Conservation (phyloP, 768 basidiomycete genomes). For the Clitopilus hobsonii region DNA sequence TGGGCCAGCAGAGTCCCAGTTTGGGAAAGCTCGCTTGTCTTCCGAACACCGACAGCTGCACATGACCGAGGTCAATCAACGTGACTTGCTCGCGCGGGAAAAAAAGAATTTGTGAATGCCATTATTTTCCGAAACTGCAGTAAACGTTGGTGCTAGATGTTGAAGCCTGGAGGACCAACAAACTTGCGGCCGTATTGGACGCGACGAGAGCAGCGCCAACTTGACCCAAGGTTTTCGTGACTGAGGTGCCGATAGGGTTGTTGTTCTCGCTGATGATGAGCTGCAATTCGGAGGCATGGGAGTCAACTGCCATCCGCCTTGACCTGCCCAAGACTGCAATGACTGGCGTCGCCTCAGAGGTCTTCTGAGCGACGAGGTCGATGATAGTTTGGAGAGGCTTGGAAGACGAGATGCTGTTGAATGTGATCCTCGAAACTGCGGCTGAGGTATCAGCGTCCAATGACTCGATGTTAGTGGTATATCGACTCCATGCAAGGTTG, state of each 20-base stretch:
- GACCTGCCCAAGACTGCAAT: constrained; percentile 74
- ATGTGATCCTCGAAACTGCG: constrained; percentile 63
- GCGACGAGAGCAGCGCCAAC: constrained; percentile 67
- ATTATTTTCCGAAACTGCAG: too few species aligned
- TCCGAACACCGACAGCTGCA: too few species aligned
- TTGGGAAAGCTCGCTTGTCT: too few species aligned
- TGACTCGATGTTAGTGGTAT: constrained; percentile 29
- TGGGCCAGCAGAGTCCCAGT: too few species aligned
- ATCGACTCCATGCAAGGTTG: constrained; percentile 69
- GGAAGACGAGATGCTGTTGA: constrained; percentile 44
- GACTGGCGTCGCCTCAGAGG: constrained; percentile 33
- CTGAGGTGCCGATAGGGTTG: constrained; percentile 43
- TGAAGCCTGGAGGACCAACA: constrained; percentile 47
- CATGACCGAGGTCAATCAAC: too few species aligned
- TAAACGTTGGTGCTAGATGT: neutral
- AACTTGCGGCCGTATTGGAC: constrained; percentile 40
- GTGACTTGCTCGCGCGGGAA: too few species aligned
- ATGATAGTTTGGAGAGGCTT: constrained; percentile 54
- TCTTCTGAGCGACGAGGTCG: constrained; percentile 32
- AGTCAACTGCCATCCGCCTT: constrained; percentile 59
- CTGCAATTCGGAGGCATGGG: constrained; percentile 55
- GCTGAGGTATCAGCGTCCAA: constrained; percentile 22
- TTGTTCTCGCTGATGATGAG: constrained; percentile 36
- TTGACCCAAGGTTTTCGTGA: constrained; percentile 73
- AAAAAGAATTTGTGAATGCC: too few species aligned